These are phyloP conservation scores for Globisporangium rhizosaccharum DNA, from an alignment of 352 stramenopile genomes.

Conservation along the genomic window DNA sequence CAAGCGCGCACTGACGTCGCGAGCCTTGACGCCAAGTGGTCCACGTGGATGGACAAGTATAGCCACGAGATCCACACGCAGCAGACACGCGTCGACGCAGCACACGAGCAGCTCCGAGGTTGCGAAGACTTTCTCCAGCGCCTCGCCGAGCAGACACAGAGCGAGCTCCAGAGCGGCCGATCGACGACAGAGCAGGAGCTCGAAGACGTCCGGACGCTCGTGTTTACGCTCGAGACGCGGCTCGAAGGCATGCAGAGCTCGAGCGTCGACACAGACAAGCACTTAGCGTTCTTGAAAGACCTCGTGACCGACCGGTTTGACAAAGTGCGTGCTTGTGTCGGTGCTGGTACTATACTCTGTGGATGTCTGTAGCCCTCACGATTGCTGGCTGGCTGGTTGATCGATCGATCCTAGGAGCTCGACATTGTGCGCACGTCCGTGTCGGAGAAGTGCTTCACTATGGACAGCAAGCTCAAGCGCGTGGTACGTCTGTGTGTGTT, in stretches of 20 bases:
- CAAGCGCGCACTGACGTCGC: slow-evolving; percentile 32
- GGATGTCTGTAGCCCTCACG: no score
- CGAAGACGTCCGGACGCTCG: slow-evolving; percentile 43
- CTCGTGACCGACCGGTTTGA: slow-evolving; percentile 36
- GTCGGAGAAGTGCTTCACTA: slow-evolving; percentile 48
- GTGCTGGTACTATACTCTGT: background rate
- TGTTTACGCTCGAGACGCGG: slow-evolving; percentile 38
- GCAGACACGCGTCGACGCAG: slow-evolving; percentile 22
- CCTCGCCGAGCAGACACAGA: slow-evolving; percentile 25
- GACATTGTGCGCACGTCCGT: slow-evolving; percentile 44
- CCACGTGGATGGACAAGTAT: slow-evolving; percentile 68
- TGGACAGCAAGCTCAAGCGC: slow-evolving; percentile 36
- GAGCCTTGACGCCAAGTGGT: slow-evolving; percentile 30
- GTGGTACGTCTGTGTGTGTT: slow-evolving; percentile 22
- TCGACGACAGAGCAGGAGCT: slow-evolving; percentile 26
- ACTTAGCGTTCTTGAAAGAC: slow-evolving; percentile 36
- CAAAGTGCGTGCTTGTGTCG: slow-evolving; percentile 21
- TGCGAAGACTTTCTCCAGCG: slow-evolving; percentile 37
- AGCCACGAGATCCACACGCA: slow-evolving; percentile 37
- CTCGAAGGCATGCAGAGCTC: slow-evolving; percentile 33
- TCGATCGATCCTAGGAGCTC: slow-evolving; percentile 30
- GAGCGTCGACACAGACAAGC: slow-evolving; percentile 25
- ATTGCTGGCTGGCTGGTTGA: background rate
- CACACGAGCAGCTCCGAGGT: slow-evolving; percentile 35
- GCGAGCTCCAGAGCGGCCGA: slow-evolving; percentile 19